phyloP scores from a whole-genome alignment of 1,284 basidiomycete genomes.

The Fomes fomentarius region DNA sequence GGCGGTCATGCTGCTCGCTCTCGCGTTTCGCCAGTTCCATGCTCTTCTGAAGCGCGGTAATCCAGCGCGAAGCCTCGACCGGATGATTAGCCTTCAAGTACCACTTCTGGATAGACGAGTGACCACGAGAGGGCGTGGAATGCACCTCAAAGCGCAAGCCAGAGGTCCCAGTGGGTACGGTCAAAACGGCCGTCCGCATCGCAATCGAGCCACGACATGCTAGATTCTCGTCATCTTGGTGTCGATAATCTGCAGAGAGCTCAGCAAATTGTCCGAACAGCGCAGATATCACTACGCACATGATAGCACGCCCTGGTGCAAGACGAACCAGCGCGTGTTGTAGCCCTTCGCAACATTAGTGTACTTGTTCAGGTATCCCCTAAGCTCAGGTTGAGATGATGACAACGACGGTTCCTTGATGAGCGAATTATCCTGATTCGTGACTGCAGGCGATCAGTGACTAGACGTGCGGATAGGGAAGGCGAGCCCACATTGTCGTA shows the following conservation, averaged over 20 bases:
- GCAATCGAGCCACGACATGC: conserved; percentile 89
- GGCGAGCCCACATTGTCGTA: conserved; percentile 74
- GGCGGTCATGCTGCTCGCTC: conserved; percentile 27
- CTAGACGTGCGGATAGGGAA: background rate
- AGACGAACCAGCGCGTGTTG: conserved; percentile 93
- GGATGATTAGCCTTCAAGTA: conserved; percentile 92
- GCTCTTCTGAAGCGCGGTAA: conserved; percentile 71
- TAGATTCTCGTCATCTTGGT: conserved; percentile 90
- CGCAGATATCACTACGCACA: conserved; percentile 50
- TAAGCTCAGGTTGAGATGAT: conserved; percentile 66
- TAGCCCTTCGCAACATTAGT: conserved; percentile 92
- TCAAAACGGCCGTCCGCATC: conserved; percentile 80
- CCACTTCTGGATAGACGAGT: conserved; percentile 70
- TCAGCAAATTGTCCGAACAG: conserved; percentile 1
- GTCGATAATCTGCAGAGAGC: conserved; percentile 73
- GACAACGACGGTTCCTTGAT: conserved; percentile 47
- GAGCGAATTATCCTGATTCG: conserved; percentile 76
- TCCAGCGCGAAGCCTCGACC: conserved; percentile 90
- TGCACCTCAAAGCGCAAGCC: conserved; percentile 85
- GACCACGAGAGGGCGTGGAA: conserved; percentile 56
- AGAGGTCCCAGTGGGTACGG: conserved; percentile 52
- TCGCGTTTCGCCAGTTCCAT: conserved; percentile 64
- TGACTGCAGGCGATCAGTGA: conserved; percentile 49
- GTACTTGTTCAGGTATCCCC: conserved; percentile 89
- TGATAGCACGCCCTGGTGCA: conserved; percentile 84